Evolutionary conservation across 1,139 yeast genomes (phyloP).

Genomic region (Geotrichum europaeum): DNA sequence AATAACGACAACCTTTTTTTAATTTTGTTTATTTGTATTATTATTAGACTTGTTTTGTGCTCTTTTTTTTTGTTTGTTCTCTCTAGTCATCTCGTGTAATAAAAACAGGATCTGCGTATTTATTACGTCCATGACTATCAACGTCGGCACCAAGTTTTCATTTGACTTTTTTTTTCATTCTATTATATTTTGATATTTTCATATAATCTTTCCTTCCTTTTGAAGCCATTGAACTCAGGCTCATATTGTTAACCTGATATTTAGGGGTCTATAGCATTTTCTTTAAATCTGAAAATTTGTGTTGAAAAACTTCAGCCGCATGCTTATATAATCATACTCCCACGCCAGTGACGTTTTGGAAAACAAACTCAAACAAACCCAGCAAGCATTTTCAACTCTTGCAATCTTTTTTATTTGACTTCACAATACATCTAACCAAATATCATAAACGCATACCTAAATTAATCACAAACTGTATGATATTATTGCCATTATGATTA

Average conservation of each 20-base stretch:
- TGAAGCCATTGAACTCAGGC: not conserved
- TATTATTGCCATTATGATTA: constrained; percentile 19
- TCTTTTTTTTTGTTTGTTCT: not conserved
- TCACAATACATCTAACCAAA: not conserved
- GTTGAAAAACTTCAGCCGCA: not conserved
- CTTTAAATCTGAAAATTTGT: not conserved
- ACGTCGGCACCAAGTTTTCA: not conserved
- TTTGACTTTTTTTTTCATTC: not conserved
- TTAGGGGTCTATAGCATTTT: not conserved
- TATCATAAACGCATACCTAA: not conserved
- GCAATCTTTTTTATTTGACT: not conserved
- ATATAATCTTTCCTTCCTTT: not conserved
- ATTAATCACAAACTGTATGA: not conserved
- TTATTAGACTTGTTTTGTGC: not conserved
- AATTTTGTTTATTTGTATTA: not conserved
- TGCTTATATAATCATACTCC: not conserved
- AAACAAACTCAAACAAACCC: not conserved
- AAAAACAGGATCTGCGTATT: not conserved
- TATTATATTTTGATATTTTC: not conserved
- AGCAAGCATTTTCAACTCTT: not conserved
- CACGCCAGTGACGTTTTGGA: not conserved
- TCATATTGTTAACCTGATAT: not conserved
- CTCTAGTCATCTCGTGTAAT: not conserved
- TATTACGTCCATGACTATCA: not conserved
- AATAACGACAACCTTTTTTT: not conserved